Percentiles rank a stretch among this genome's conserved stretches.
Conservation (phyloP, 345 rosid genomes). For the Populus deltoides region DNA sequence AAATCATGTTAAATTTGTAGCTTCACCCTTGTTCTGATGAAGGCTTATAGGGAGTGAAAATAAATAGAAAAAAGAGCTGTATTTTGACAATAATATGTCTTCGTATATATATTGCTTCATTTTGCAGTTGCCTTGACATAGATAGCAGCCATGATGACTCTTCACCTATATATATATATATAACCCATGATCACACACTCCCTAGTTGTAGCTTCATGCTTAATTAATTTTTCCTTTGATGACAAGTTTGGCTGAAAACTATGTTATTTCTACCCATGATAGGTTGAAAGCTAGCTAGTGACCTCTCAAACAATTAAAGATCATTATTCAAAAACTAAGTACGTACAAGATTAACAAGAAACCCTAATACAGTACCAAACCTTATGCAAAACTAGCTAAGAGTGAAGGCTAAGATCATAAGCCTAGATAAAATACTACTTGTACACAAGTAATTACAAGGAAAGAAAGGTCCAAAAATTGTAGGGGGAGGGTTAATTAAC, state of each 20-base stretch:
- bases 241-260: constrained; percentile 23
- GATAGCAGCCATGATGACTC: constrained; percentile 19
- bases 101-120: not conserved
- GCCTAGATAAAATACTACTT: not conserved
- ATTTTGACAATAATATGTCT: not conserved
- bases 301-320: not conserved
- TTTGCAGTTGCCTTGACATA: not conserved
- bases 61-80: not conserved
- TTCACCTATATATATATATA: constrained; percentile 7
- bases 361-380: not conserved
- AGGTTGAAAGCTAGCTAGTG: not conserved
- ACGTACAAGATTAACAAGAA: not conserved
- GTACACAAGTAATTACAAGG: not conserved
- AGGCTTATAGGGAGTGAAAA: not conserved
- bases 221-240: constrained; percentile 13
- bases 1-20: not conserved
- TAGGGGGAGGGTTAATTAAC: not conserved
- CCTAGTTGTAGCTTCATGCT: not conserved
- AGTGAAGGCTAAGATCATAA: not conserved
- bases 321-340: not conserved
- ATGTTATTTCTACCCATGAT: not conserved
- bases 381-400: not conserved
- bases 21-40: not conserved
- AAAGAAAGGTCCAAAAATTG: not conserved
- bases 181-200: constrained; percentile 1